Percentiles rank a stretch among this genome's conserved stretches.
These are phyloP conservation scores for Olyra latifolia DNA, from an alignment of 176 grass and related monocot species.

Conservation along the genomic window DNA sequence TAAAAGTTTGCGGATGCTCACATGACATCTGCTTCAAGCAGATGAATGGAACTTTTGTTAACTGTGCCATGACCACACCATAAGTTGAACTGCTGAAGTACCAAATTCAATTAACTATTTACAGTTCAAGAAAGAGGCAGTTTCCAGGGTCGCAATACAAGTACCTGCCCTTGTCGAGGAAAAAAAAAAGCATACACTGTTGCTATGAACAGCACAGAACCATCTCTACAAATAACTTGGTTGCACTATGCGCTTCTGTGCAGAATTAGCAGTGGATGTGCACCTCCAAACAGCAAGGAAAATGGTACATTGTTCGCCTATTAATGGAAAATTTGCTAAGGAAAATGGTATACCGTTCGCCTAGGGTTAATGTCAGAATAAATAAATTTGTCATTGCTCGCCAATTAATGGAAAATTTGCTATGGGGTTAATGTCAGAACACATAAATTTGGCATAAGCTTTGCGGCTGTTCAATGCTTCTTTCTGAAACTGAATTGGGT, in stretches of 20 bases:
- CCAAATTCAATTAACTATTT: neutral
- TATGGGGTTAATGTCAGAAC: neutral
- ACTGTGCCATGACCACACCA: neutral
- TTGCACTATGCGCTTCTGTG: neutral
- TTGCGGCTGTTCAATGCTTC: neutral
- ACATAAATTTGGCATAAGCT: neutral
- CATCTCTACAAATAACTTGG: slow-evolving; percentile 10
- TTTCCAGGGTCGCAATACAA: neutral
- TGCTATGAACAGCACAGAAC: neutral
- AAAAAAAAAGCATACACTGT: neutral
- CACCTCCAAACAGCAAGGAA: neutral
- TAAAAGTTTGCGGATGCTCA: neutral
- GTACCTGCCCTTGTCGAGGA: neutral
- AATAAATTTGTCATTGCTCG: neutral
- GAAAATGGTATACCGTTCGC: too few relatives aligned
- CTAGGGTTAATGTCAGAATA: too few relatives aligned
- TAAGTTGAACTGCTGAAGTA: neutral
- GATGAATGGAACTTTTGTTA: neutral
- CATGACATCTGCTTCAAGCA: neutral
- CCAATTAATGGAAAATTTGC: neutral
- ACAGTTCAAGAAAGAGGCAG: neutral
- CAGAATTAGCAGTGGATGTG: neutral
- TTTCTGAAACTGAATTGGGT: slow-evolving; percentile 14
- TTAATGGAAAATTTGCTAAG: neutral
- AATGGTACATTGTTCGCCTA: neutral